phyloP scores from a whole-genome alignment of 2,329 filamentous ascomycete genomes.

The Cryphonectria japonica region DNA sequence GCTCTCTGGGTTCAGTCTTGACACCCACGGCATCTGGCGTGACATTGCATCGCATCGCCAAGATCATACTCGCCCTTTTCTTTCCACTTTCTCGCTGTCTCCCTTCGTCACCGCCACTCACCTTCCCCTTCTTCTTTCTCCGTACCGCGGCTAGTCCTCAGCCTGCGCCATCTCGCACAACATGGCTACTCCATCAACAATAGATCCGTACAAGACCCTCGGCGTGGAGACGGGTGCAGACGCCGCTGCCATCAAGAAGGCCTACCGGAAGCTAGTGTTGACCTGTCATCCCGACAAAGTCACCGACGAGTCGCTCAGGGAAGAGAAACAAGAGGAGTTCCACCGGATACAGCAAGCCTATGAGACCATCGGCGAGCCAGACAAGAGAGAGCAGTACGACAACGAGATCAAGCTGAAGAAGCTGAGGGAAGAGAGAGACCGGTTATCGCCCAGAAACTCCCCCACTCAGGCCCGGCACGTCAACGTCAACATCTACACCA shows the following conservation, averaged over 20 bases:
- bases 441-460: constrained; percentile 49
- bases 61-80: constrained; percentile 22
- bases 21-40: constrained; percentile 18
- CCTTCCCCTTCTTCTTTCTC: background rate
- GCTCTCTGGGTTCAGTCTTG: constrained; percentile 10
- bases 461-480: constrained; percentile 40
- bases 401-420: constrained; percentile 70
- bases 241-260: constrained; percentile 71
- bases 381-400: constrained; percentile 75
- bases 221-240: constrained; percentile 75
- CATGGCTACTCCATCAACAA: constrained; percentile 55
- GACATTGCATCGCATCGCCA: constrained; percentile 1
- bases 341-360: constrained; percentile 92
- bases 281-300: constrained; percentile 93
- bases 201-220: constrained; percentile 80
- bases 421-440: constrained; percentile 58
- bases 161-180: constrained; percentile 31
- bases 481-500: constrained; percentile 53
- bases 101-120: constrained; percentile 21
- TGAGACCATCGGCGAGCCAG: constrained; percentile 82
- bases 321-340: constrained; percentile 82
- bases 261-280: constrained; percentile 83
- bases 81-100: constrained; percentile 20
- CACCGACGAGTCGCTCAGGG: constrained; percentile 75
- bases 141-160: constrained; percentile 19